phyloP scores from a whole-genome alignment of 148 eudicot genomes.

The Arctostaphylos glauca region DNA sequence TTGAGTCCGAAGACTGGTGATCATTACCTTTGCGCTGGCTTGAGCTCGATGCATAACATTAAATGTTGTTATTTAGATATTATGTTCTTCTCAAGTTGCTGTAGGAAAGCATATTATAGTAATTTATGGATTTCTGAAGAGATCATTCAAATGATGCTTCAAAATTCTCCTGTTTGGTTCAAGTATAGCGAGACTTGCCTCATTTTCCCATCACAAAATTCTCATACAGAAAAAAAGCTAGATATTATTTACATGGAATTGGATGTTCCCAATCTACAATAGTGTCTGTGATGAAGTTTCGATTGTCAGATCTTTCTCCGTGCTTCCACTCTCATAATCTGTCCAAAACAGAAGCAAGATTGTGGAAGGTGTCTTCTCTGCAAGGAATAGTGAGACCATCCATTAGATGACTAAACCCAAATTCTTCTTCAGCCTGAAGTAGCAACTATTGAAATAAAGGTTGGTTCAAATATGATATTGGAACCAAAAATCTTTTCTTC shows the following conservation, averaged over 20 bases:
- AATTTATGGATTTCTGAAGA: background rate
- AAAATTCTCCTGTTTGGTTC: background rate
- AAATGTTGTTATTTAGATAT: background rate
- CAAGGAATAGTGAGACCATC: constrained; percentile 38
- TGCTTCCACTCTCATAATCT: background rate
- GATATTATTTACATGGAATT: background rate
- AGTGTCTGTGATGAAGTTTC: background rate
- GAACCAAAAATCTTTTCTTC: constrained; percentile 15
- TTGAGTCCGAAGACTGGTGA: background rate
- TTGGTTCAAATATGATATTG: constrained; percentile 21
- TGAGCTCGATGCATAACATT: background rate
- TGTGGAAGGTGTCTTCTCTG: constrained; percentile 25
- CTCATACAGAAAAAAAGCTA: background rate
- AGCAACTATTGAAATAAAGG: constrained; percentile 20
- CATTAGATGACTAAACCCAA: constrained; percentile 35
- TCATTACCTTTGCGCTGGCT: background rate
- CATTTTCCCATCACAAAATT: background rate
- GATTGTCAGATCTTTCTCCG: background rate
- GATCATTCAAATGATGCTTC: background rate
- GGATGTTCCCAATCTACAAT: background rate
- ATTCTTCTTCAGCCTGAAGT: constrained; percentile 32
- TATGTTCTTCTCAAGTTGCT: background rate
- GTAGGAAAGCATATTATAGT: background rate
- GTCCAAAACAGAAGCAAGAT: constrained; percentile 24
- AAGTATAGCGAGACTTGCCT: background rate